A percentile compares a stretch with the other conserved stretches of the same genome.
Conservation (phyloP, 2,329 filamentous ascomycete genomes). For the Colletotrichum salicis region DNA sequence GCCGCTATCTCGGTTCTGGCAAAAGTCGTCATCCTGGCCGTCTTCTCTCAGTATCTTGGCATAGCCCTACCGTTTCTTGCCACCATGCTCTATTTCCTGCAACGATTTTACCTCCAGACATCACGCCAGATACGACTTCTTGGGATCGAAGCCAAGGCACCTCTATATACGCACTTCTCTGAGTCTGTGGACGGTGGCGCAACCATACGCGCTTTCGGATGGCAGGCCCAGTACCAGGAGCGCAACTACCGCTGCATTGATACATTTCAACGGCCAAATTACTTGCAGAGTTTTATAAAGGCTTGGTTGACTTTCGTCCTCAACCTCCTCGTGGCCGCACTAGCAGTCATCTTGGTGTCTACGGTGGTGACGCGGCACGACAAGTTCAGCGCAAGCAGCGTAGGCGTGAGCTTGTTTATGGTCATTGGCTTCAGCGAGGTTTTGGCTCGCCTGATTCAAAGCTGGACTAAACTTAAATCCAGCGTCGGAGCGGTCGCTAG, state of each 20-base stretch:
- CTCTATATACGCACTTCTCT: slow-evolving; percentile 46
- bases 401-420: slow-evolving; percentile 36
- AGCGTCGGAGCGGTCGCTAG: slow-evolving; percentile 20
- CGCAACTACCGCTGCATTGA: slow-evolving; percentile 5
- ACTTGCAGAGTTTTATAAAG: slow-evolving; percentile 14
- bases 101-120: slow-evolving; percentile 47
- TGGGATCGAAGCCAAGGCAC: slow-evolving; percentile 47
- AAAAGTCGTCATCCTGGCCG: slow-evolving; percentile 2
- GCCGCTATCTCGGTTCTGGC: slow-evolving; percentile 12
- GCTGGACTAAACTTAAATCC: slow-evolving; percentile 39
- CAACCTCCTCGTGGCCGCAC: neutral
- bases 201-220: slow-evolving; percentile 38
- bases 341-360: slow-evolving; percentile 6
- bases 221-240: slow-evolving; percentile 6
- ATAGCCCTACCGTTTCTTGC: slow-evolving; percentile 40
- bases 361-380: slow-evolving; percentile 38
- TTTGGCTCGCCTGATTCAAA: neutral
- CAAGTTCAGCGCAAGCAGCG: slow-evolving; percentile 42
- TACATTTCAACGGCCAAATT: neutral
- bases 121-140: slow-evolving; percentile 47
- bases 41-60: slow-evolving; percentile 39
- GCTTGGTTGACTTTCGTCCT: slow-evolving; percentile 13
- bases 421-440: slow-evolving; percentile 26
- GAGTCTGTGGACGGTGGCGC: slow-evolving; percentile 38
- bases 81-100: slow-evolving; percentile 42